Conservation (phyloP, 2,329 filamentous ascomycete species). For the Neonectria faginata region DNA sequence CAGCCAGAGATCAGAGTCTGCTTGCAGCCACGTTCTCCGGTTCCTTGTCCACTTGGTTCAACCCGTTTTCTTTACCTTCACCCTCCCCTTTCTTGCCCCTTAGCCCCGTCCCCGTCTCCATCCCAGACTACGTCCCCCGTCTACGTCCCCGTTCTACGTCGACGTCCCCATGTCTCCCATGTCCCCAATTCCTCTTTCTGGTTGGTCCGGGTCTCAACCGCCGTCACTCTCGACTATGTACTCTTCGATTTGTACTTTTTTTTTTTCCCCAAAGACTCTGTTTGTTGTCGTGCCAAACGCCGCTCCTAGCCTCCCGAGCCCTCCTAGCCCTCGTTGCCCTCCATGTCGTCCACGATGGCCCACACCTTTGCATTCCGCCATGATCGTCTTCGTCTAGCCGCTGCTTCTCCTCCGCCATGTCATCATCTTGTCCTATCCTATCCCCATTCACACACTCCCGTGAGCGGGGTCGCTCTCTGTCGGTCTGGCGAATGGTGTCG, state of each 20-base stretch:
- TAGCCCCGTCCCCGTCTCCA: conserved; percentile 4
- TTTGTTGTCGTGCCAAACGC: conserved; percentile 31
- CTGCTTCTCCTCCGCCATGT: conserved; percentile 47
- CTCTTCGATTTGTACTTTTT: conserved; percentile 27
- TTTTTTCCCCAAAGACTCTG: conserved; percentile 33
- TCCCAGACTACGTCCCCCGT: conserved; percentile 5
- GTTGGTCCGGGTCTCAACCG: conserved; percentile 42
- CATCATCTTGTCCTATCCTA: conserved; percentile 50
- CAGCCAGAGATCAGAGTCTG: conserved; percentile 36
- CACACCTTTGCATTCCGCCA: conserved; percentile 52
- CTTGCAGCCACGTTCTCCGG: conserved; percentile 42
- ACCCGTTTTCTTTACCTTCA: conserved; percentile 42
- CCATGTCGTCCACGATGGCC: conserved; percentile 47
- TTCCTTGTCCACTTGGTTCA: conserved; percentile 34
- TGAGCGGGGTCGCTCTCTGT: conserved; percentile 56
- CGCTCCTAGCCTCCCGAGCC: conserved; percentile 47
- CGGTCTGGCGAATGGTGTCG: conserved; percentile 58
- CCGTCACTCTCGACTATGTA: conserved; percentile 32
- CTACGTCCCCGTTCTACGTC: conserved; percentile 10
- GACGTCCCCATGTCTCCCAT: conserved; percentile 33
- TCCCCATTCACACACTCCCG: conserved; percentile 43
- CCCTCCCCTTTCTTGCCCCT: conserved; percentile 40
- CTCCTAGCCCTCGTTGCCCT: conserved; percentile 38
- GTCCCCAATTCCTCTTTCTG: conserved; percentile 35
- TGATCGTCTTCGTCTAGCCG: conserved; percentile 49